Conservation (phyloP, 1,284 basidiomycete species). For the Cutaneotrichosporon sp. region DNA sequence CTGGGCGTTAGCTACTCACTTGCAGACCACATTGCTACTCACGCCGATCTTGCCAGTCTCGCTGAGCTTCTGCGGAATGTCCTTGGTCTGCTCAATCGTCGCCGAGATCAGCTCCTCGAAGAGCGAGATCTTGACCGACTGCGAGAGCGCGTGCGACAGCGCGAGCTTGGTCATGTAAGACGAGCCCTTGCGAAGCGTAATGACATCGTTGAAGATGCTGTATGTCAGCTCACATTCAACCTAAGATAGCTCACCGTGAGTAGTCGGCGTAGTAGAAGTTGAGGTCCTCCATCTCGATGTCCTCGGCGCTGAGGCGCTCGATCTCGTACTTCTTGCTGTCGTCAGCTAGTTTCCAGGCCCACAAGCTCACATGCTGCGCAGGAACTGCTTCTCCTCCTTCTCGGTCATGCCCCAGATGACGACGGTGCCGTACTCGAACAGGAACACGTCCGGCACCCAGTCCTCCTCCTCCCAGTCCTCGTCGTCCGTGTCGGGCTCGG, state of each 20-base stretch:
- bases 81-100: slow-evolving; percentile 95
- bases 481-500: slow-evolving; percentile 38
- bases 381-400: slow-evolving; percentile 81
- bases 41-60: slow-evolving; percentile 94
- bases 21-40: slow-evolving; percentile 35
- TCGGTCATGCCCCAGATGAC: slow-evolving; percentile 98
- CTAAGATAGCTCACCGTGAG: slow-evolving; percentile 64
- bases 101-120: slow-evolving; percentile 91
- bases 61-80: slow-evolving; percentile 89
- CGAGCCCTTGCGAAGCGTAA: slow-evolving; percentile 89
- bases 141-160: slow-evolving; percentile 88
- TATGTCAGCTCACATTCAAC: slow-evolving; percentile 7
- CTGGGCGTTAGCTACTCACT: slow-evolving; percentile 27
- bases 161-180: slow-evolving; percentile 98
- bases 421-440: slow-evolving; percentile 87
- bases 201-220: slow-evolving; percentile 98
- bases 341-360: slow-evolving; percentile 8
- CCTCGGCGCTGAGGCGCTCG: slow-evolving; percentile 78
- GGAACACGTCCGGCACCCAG: slow-evolving; percentile 73
- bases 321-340: slow-evolving; percentile 86
- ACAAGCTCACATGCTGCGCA: slow-evolving; percentile 75
- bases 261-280: slow-evolving; percentile 98
- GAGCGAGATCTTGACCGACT: slow-evolving; percentile 95
- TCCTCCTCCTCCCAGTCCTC: slow-evolving; percentile 63
- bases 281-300: slow-evolving; percentile 92